Evolutionary conservation across 2,329 filamentous ascomycete species (phyloP).

Genomic region (Pyricularia grisea): DNA sequence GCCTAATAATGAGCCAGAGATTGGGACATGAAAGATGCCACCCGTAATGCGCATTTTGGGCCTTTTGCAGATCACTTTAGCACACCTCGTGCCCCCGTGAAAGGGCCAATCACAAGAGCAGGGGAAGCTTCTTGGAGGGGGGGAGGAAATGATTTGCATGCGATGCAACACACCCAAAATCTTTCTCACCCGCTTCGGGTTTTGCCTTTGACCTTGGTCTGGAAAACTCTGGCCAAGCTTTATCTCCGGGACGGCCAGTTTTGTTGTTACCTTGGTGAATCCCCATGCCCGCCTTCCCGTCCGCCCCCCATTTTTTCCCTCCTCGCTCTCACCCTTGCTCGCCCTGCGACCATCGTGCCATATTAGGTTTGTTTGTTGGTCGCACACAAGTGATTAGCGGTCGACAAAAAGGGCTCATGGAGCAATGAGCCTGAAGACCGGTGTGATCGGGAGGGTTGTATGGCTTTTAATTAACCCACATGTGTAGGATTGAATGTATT

Average conservation of each 20-base stretch:
- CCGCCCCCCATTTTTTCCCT: background rate
- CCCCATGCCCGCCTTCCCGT: background rate
- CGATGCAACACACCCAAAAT: background rate
- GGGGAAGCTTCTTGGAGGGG: background rate
- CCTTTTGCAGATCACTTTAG: background rate
- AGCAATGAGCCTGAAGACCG: background rate
- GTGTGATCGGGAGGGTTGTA: background rate
- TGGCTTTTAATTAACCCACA: background rate
- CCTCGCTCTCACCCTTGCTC: no score
- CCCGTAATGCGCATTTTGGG: background rate
- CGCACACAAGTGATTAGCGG: background rate
- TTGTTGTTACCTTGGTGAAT: background rate
- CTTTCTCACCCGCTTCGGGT: background rate
- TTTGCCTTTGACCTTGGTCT: background rate
- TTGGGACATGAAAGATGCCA: background rate
- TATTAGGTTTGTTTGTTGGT: background rate
- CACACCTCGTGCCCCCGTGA: background rate
- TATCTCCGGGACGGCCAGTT: background rate
- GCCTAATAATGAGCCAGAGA: background rate
- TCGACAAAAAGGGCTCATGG: background rate
- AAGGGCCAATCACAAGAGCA: background rate
- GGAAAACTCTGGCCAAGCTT: background rate
- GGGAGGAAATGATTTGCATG: background rate
- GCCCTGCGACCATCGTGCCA: background rate
- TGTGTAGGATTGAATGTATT: no score